phyloP scores from a whole-genome alignment of 305 asterid genomes.

The Rubia tinctorum region DNA sequence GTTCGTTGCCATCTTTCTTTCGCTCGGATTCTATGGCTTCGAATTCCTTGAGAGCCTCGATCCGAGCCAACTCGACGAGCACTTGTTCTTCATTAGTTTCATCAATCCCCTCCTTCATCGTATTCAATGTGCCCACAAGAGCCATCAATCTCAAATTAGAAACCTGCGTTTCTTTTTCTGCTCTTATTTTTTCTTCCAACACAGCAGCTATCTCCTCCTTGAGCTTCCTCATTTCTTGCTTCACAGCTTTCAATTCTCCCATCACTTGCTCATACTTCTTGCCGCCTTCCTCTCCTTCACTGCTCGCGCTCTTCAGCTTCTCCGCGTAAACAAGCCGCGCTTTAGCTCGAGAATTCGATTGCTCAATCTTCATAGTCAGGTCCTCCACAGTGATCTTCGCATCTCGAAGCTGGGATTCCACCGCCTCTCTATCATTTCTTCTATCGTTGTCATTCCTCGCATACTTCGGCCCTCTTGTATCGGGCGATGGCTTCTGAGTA shows the following conservation, averaged over 20 bases:
- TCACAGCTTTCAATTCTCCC: conserved; percentile 50
- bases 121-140: conserved; percentile 32
- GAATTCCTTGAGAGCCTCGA: conserved; percentile 71
- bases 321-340: conserved; percentile 36
- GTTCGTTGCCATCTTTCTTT: conserved; percentile 31
- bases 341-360: conserved; percentile 47
- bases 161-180: conserved; percentile 43
- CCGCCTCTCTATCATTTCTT: conserved; percentile 34
- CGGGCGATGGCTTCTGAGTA: conserved; percentile 35
- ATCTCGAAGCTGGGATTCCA: conserved; percentile 49
- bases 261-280: conserved; percentile 33
- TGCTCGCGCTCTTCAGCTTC: conserved; percentile 36
- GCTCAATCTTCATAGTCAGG: conserved; percentile 43
- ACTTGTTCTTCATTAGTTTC: conserved; percentile 72
- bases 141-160: conserved; percentile 31
- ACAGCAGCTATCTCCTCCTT: conserved; percentile 71
- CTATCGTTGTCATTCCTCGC: conserved; percentile 43
- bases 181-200: conserved; percentile 55
- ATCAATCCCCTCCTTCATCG: conserved; percentile 53
- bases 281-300: conserved; percentile 29
- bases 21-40: conserved; percentile 53
- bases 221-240: conserved; percentile 60
- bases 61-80: conserved; percentile 81
- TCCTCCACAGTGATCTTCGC: conserved; percentile 48
- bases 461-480: conserved; percentile 50